Percentiles rank a stretch among this genome's conserved stretches.
phyloP scores from a whole-genome alignment of 352 stramenopile genomes.

The Pythium aristosporum region DNA sequence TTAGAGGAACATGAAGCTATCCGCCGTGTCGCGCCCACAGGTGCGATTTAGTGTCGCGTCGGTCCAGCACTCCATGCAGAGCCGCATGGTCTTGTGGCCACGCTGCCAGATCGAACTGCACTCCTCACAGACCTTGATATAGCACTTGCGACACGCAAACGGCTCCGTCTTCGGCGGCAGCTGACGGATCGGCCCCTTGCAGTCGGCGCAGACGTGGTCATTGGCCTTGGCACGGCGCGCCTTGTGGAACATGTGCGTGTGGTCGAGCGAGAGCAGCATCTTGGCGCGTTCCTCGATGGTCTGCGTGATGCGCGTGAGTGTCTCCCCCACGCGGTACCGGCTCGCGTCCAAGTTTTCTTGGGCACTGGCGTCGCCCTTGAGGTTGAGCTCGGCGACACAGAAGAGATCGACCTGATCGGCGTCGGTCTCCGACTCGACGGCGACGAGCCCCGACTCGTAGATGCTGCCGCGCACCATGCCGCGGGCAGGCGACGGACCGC shows the following conservation, averaged over 20 bases:
- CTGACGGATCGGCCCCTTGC: constrained; percentile 6
- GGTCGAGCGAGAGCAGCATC: constrained; percentile 24
- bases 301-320: constrained; percentile 13
- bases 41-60: constrained; percentile 21
- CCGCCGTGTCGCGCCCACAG: not conserved
- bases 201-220: constrained; percentile 7
- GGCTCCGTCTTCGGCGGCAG: constrained; percentile 4
- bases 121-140: constrained; percentile 17
- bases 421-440: constrained; percentile 16
- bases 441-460: constrained; percentile 22
- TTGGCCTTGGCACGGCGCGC: not conserved
- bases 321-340: constrained; percentile 10
- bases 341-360: constrained; percentile 13
- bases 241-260: constrained; percentile 20
- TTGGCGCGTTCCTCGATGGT: constrained; percentile 26
- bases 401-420: constrained; percentile 19
- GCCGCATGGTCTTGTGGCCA: constrained; percentile 21
- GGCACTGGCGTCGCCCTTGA: constrained; percentile 13
- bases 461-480: constrained; percentile 14
- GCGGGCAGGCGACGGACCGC: not conserved
- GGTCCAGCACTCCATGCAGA: constrained; percentile 29
- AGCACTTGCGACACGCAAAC: constrained; percentile 26
- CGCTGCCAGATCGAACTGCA: constrained; percentile 24
- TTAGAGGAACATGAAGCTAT: not conserved
- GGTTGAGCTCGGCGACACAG: constrained; percentile 20